These are phyloP conservation scores for Aristolochia fimbriata DNA, from an alignment of 164 flowering plant species.

Conservation along the genomic window DNA sequence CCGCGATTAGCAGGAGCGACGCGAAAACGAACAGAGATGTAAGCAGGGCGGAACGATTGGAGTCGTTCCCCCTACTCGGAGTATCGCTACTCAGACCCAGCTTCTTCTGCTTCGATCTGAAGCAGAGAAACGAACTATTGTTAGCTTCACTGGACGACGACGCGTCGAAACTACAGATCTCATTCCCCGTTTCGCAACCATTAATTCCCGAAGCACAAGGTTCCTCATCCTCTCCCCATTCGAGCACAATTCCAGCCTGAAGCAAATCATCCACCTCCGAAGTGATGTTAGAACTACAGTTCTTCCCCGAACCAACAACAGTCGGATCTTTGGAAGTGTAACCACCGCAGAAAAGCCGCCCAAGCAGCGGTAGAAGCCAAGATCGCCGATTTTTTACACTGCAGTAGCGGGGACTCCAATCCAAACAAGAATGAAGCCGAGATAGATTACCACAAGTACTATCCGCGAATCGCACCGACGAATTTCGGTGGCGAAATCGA, in stretches of 20 bases:
- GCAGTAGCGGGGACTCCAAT: too few species aligned
- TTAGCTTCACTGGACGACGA: conserved; percentile 34
- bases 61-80: conserved; percentile 11
- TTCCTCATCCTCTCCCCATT: conserved; percentile 40
- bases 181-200: conserved; percentile 19
- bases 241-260: conserved; percentile 30
- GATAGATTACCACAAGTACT: conserved; percentile 55
- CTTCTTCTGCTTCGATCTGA: conserved; percentile 9
- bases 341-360: conserved; percentile 31
- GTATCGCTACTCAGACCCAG: too few species aligned
- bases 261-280: conserved; percentile 8
- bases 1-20: conserved; percentile 20
- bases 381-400: conserved; percentile 7
- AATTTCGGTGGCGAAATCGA: conserved; percentile 26
- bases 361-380: conserved; percentile 36
- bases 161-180: conserved; percentile 64
- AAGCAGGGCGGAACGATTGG: conserved; percentile 4
- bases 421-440: background rate
- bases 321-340: conserved; percentile 25
- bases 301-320: background rate
- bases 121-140: conserved; percentile 52
- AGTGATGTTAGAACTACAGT: background rate
- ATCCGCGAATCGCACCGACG: conserved; percentile 41
- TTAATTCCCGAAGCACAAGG: conserved; percentile 39
- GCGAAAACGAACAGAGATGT: conserved; percentile 13